Evolutionary conservation across 106 monocot species (phyloP).

Genomic region (Dendrobium nobile): DNA sequence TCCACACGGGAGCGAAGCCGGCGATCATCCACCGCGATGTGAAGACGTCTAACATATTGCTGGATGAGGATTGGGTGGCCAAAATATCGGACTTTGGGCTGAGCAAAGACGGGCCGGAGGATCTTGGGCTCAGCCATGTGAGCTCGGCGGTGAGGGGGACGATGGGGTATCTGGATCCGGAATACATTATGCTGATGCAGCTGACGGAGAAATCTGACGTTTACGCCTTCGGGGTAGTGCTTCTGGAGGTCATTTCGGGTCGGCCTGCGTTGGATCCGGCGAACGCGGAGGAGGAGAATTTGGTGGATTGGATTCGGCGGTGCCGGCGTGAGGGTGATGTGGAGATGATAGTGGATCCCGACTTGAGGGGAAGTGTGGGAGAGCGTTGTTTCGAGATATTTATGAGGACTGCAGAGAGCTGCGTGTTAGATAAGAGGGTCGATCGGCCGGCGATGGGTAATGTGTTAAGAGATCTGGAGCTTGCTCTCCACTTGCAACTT

Average conservation of each 20-base stretch:
- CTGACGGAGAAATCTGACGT: conserved; percentile 19
- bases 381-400: conserved; percentile 14
- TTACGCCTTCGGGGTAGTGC: conserved; percentile 11
- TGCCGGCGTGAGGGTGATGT: conserved; percentile 20
- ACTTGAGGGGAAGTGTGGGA: conserved; percentile 14
- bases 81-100: conserved; percentile 47
- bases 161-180: conserved; percentile 35
- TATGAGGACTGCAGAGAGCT: conserved; percentile 15
- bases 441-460: conserved; percentile 21
- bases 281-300: conserved; percentile 19
- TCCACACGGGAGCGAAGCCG: conserved; percentile 35
- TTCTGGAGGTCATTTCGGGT: conserved; percentile 23
- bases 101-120: conserved; percentile 18
- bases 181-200: conserved; percentile 24
- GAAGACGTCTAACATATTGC: conserved; percentile 38
- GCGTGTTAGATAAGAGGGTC: conserved; percentile 8
- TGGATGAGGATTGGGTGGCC: conserved; percentile 34
- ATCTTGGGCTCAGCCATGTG: conserved; percentile 17
- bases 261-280: conserved; percentile 10
- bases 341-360: conserved; percentile 20
- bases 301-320: conserved; percentile 27
- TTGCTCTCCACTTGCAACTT: conserved; percentile 14
- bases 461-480: conserved; percentile 28
- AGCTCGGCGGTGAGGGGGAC: conserved; percentile 40
- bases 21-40: conserved; percentile 45